phyloP scores from a whole-genome alignment of 176 grass and related monocot genomes.

The Zea luxurians region DNA sequence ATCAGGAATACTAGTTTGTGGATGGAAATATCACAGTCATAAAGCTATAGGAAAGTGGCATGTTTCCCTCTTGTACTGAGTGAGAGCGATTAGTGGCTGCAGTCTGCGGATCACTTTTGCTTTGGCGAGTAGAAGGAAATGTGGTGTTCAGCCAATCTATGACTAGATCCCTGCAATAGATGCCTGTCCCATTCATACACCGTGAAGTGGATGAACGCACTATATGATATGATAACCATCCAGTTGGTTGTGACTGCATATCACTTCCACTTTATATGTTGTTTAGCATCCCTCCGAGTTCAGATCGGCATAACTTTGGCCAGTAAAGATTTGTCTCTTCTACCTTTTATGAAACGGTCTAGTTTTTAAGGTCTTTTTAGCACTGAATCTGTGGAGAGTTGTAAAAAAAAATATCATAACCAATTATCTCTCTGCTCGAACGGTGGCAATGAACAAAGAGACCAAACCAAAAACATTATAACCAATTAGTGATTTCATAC shows the following conservation, averaged over 20 bases:
- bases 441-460: no score
- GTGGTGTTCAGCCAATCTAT: not conserved
- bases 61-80: conserved; percentile 8
- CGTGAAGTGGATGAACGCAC: conserved; percentile 19
- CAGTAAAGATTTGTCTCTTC: not conserved
- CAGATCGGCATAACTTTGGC: conserved; percentile 10
- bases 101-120: conserved; percentile 16
- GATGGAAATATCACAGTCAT: conserved; percentile 32
- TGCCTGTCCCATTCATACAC: conserved; percentile 23
- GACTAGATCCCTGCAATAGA: conserved; percentile 11
- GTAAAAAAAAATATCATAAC: conserved; percentile 3
- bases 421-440: no score
- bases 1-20: conserved; percentile 35
- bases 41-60: conserved; percentile 25
- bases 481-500: no score
- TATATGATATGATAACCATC: conserved; percentile 6
- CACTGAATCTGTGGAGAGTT: not conserved
- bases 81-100: conserved; percentile 6
- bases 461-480: no score
- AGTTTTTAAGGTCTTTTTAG: conserved; percentile 1
- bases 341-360: not conserved
- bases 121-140: conserved; percentile 1
- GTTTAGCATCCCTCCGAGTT: conserved; percentile 18
- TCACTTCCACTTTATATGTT: conserved; percentile 20
- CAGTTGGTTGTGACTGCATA: conserved; percentile 26